Evolutionary conservation across 176 grass and related monocot species (phyloP), one percentile per base, ranked within the genome.

Genomic region (Oryza australiensis): DNA sequence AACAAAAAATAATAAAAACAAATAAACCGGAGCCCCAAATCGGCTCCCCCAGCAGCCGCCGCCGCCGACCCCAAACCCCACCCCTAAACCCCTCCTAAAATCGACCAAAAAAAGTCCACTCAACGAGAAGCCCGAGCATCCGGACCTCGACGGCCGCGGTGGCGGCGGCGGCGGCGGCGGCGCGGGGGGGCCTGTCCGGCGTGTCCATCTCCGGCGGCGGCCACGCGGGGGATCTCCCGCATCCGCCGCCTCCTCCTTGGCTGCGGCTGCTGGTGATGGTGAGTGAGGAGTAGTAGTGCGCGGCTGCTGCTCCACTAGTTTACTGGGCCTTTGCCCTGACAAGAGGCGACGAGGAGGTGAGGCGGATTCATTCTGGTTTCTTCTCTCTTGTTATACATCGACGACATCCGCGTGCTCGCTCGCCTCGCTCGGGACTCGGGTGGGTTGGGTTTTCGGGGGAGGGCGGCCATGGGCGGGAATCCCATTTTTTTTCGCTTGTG

Each of bases 171-270:
- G 43, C 42, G 12, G 11, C 57, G 43, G 24, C 72, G 67, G 24
- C 70, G 78, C 43, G 62, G 74, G 80, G 83, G 78, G 88, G 83
- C 88, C 91, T 90, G 74, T 90, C 85, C 64, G 91, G 91, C 79
- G 91, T 88, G 88, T 94, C 91, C 91, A 94, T 90, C 59, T 72
- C 66, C 30, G 60, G 29, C 71, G 75, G 72, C 82, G 87, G 81
- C 55, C 65, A 43, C 55, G 66, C 26, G 59, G 74, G 26, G 60
- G 16, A 5, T 70, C 73, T 78, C 66, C 88, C 59, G 88, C 88
- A 89, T 89, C 78, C 15, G 83, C 77, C 32, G 57, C 32, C 22
- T 4, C 16, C 7, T 9, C 34, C 32, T 60, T 3, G 42, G 11
- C 16, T 73, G 42, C 12, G 37, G 23, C 22, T 2, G 26, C 24